Conservation (phyloP, 176 grass and related monocot genomes). For the Aegilops tauschii region DNA sequence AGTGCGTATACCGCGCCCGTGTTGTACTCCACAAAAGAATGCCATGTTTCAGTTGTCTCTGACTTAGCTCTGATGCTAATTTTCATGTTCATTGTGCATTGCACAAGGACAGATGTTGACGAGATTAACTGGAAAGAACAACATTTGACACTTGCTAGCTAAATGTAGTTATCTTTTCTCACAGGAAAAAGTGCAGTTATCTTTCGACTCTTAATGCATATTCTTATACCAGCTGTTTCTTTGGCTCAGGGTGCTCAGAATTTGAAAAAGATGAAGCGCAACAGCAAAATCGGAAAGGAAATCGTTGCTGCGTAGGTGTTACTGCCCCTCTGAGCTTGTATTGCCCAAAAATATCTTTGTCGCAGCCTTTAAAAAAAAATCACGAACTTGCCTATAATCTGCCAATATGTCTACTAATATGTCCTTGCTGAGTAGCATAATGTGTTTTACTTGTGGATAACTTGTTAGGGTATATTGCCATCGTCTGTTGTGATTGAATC, state of each 20-base stretch:
- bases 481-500: neutral
- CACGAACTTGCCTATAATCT: neutral
- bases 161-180: constrained; percentile 14
- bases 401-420: neutral
- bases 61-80: neutral
- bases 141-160: neutral
- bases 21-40: neutral
- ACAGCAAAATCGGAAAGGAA: constrained; percentile 97
- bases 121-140: neutral
- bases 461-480: neutral
- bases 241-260: constrained; percentile 79
- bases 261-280: constrained; percentile 97
- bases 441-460: neutral
- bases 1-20: neutral
- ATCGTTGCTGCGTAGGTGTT: constrained; percentile 80
- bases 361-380: neutral
- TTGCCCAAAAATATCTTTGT: neutral
- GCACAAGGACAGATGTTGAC: neutral
- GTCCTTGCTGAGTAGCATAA: neutral
- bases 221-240: constrained; percentile 24
- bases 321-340: constrained; percentile 1
- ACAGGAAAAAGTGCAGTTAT: neutral
- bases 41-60: neutral
- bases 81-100: neutral
- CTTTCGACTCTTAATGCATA: neutral